Evolutionary conservation across 2,329 filamentous ascomycete genomes (phyloP).

Genomic region (Westerdykella sp.): DNA sequence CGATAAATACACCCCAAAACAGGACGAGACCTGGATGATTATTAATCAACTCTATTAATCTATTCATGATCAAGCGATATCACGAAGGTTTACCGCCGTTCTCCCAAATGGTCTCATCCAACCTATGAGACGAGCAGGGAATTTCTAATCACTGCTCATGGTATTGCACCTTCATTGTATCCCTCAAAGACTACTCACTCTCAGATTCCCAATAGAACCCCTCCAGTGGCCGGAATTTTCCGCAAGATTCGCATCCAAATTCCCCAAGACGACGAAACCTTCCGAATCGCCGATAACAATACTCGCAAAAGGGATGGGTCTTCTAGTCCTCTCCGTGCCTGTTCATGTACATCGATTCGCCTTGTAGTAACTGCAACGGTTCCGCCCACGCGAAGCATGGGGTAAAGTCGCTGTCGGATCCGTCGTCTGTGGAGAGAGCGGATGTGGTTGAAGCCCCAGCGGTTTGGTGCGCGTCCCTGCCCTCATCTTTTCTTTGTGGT

Average conservation of each 20-base stretch:
- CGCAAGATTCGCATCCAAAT: slow-evolving; percentile 26
- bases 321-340: slow-evolving; percentile 19
- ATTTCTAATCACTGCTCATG: too few relatives aligned
- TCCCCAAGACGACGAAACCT: slow-evolving; percentile 16
- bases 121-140: too few relatives aligned
- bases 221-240: slow-evolving; percentile 18
- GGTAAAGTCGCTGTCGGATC: slow-evolving; percentile 1
- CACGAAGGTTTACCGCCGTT: too few relatives aligned
- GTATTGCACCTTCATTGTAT: not conserved
- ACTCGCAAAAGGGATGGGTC: slow-evolving; percentile 18
- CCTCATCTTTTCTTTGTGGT: too few relatives aligned
- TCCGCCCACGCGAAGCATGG: slow-evolving; percentile 20
- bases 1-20: too few relatives aligned
- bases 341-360: slow-evolving; percentile 21
- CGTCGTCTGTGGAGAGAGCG: slow-evolving; percentile 1
- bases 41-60: too few relatives aligned
- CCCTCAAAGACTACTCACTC: not conserved
- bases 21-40: too few relatives aligned
- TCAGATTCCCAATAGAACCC: slow-evolving; percentile 24
- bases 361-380: slow-evolving; percentile 24
- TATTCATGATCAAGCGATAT: too few relatives aligned
- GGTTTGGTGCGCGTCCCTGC: too few relatives aligned
- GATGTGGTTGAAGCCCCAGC: not conserved
- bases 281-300: slow-evolving; percentile 24
- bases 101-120: too few relatives aligned